Evolutionary conservation across 176 grass and related monocot genomes (phyloP).

Genomic region (Oryza glaberrima): DNA sequence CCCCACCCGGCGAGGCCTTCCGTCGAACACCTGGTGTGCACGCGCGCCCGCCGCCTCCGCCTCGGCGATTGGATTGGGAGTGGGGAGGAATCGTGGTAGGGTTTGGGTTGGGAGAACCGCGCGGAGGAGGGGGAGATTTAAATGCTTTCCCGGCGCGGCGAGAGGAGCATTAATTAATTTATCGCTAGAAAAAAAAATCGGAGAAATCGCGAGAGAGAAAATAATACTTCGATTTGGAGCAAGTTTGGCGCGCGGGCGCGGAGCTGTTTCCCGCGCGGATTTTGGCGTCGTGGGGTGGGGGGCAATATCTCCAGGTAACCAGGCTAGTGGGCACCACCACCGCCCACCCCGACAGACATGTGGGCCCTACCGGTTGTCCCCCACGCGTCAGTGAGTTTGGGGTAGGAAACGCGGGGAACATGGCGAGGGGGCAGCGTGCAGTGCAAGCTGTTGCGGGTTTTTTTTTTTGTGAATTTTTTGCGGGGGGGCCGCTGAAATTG

Average conservation of each 20-base stretch:
- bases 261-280: slow-evolving; percentile 46
- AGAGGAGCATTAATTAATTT: slow-evolving; percentile 40
- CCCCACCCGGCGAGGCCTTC: slow-evolving; percentile 34
- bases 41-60: neutral
- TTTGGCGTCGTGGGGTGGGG: slow-evolving; percentile 29
- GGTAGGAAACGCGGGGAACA: no score
- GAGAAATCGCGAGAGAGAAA: neutral
- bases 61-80: neutral
- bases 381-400: no score
- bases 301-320: neutral
- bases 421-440: neutral
- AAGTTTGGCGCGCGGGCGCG: slow-evolving; percentile 42
- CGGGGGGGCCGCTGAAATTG: neutral
- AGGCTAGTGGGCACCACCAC: no score
- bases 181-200: neutral
- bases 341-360: accelerated
- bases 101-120: slow-evolving; percentile 28
- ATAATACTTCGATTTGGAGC: slow-evolving; percentile 11
- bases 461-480: neutral
- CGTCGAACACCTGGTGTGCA: slow-evolving; percentile 51
- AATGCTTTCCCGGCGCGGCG: slow-evolving; percentile 49
- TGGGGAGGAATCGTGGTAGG: neutral
- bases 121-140: slow-evolving; percentile 32
- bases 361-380: neutral
- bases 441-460: slow-evolving; percentile 1